Conservation (phyloP, 2,329 filamentous ascomycete genomes). For the Leptographium lundbergii region DNA sequence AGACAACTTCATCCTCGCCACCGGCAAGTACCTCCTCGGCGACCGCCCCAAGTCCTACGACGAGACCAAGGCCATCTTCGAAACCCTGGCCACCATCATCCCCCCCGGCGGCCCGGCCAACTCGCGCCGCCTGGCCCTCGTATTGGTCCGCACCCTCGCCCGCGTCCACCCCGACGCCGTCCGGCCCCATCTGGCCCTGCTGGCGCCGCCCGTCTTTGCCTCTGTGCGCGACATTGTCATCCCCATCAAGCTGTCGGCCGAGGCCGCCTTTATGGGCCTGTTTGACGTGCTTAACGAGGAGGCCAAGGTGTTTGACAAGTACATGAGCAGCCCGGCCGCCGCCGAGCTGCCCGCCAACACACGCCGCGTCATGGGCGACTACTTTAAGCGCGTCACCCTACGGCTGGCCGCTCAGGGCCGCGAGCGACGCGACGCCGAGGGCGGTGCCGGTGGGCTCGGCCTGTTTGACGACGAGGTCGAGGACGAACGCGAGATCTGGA, state of each 20-base stretch:
- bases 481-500: constrained; percentile 93
- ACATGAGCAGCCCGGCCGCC: constrained; percentile 55
- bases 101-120: constrained; percentile 68
- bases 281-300: constrained; percentile 88
- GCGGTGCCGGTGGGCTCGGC: constrained; percentile 73
- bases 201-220: constrained; percentile 78
- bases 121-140: constrained; percentile 72
- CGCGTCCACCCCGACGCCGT: constrained; percentile 69
- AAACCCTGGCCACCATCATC: constrained; percentile 62
- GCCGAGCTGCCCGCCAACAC: constrained; percentile 55
- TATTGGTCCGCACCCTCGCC: constrained; percentile 75
- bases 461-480: constrained; percentile 84
- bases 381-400: constrained; percentile 87
- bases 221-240: constrained; percentile 86
- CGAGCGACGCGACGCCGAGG: constrained; percentile 84
- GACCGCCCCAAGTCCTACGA: constrained; percentile 60
- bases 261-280: constrained; percentile 83
- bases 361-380: constrained; percentile 75
- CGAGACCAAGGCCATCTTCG: constrained; percentile 64
- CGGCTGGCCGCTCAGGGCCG: constrained; percentile 75
- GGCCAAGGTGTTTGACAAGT: constrained; percentile 78
- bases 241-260: constrained; percentile 87
- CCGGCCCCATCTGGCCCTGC: constrained; percentile 63
- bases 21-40: constrained; percentile 77
- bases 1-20: constrained; percentile 78